Conservation (phyloP, 371 early-diverging fungal species). For the Chytridiales sp. region DNA sequence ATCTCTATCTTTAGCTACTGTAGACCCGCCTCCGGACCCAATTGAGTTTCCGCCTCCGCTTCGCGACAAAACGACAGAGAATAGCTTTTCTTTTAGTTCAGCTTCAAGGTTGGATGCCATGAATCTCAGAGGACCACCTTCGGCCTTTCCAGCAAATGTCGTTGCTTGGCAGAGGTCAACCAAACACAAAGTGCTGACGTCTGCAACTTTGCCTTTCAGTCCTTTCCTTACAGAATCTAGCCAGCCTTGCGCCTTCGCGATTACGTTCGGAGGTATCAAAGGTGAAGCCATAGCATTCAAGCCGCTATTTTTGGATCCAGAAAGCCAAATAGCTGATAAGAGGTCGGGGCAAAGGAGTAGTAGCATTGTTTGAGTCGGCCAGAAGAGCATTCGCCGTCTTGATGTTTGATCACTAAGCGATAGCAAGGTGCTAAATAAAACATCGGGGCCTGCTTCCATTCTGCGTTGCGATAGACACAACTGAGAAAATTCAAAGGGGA, state of each 20-base stretch:
- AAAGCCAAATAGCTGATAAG: slow-evolving; percentile 37
- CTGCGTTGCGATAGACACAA: slow-evolving; percentile 68
- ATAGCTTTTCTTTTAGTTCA: slow-evolving; percentile 59
- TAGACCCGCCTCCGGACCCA: slow-evolving; percentile 34
- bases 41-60: slow-evolving; percentile 57
- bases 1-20: slow-evolving; percentile 50
- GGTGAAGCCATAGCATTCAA: background rate
- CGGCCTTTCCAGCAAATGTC: no score
- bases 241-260: slow-evolving; percentile 60
- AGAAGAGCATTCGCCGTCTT: slow-evolving; percentile 66
- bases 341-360: slow-evolving; percentile 80
- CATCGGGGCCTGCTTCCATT: slow-evolving; percentile 66
- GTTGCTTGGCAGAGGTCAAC: slow-evolving; percentile 80
- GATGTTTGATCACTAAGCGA: slow-evolving; percentile 66
- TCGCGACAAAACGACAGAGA: slow-evolving; percentile 8
- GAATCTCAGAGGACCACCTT: slow-evolving; percentile 62
- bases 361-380: slow-evolving; percentile 84
- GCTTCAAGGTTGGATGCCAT: slow-evolving; percentile 74
- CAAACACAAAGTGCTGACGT: slow-evolving; percentile 73
- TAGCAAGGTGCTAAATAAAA: slow-evolving; percentile 74
- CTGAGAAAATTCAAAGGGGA: slow-evolving; percentile 72
- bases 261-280: slow-evolving; percentile 14
- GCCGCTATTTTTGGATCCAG: background rate
- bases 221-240: slow-evolving; percentile 66
- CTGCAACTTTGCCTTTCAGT: slow-evolving; percentile 49